Evolutionary conservation across 345 rosid genomes (phyloP).

Genomic region (Noccaea caerulescens): DNA sequence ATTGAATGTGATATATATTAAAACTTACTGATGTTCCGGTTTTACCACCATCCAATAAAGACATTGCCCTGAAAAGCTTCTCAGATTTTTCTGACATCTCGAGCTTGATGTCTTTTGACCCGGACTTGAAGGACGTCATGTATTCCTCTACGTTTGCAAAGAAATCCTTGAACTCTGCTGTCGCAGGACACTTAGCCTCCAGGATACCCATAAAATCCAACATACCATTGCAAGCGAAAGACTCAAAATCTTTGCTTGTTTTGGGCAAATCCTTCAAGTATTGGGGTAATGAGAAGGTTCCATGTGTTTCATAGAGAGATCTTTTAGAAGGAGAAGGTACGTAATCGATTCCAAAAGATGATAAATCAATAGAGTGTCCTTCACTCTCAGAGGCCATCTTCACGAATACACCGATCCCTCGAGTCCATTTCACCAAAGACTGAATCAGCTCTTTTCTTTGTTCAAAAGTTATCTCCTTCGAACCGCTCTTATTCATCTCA

Average conservation of each 20-base stretch:
- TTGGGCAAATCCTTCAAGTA: conserved; percentile 31
- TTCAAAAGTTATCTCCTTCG: conserved; percentile 26
- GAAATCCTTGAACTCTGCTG: conserved; percentile 31
- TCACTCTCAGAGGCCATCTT: conserved; percentile 21
- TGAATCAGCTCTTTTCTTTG: conserved; percentile 9
- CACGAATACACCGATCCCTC: conserved; percentile 8
- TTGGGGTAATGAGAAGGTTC: conserved; percentile 15
- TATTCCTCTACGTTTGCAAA: conserved; percentile 27
- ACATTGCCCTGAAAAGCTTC: conserved; percentile 16
- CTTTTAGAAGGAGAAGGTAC: conserved; percentile 14
- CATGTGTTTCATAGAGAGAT: conserved; percentile 24
- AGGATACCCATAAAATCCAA: neutral
- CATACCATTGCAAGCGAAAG: conserved; percentile 33
- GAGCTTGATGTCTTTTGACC: neutral
- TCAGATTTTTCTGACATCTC: conserved; percentile 20
- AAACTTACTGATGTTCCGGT: conserved; percentile 27
- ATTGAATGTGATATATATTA: neutral
- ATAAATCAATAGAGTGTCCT: conserved; percentile 32
- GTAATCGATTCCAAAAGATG: conserved; percentile 25
- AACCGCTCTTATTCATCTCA: conserved; percentile 27
- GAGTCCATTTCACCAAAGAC: conserved; percentile 25
- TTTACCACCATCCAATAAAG: conserved; percentile 5
- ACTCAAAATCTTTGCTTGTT: conserved; percentile 25
- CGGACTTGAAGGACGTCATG: conserved; percentile 18
- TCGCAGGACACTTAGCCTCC: conserved; percentile 25